A percentile compares a stretch with the other conserved stretches of the same genome.
Evolutionary conservation across 768 basidiomycete genomes (phyloP).

Genomic region (Podaxis sp.): DNA sequence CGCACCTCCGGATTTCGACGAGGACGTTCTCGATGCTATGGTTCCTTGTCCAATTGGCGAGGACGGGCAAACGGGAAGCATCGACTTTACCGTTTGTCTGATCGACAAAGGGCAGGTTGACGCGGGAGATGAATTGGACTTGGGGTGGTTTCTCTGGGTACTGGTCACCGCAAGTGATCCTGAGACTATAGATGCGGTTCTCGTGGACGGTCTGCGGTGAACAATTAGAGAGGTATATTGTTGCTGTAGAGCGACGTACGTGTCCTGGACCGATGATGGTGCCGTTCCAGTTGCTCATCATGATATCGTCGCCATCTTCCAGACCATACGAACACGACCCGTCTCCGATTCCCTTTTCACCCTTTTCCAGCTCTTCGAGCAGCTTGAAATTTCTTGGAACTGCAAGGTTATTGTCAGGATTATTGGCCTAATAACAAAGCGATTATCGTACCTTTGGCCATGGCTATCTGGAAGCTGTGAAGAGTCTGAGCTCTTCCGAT

Average conservation of each 20-base stretch:
- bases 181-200: conserved; percentile 96
- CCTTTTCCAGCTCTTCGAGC: conserved; percentile 98
- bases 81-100: conserved; percentile 78
- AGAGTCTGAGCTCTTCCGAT: background rate
- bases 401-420: conserved; percentile 26
- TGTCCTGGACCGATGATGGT: conserved; percentile 99
- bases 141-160: conserved; percentile 81
- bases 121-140: conserved; percentile 83
- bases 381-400: conserved; percentile 97
- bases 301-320: conserved; percentile 92
- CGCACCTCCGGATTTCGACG: conserved; percentile 90
- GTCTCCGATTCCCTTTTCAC: conserved; percentile 99
- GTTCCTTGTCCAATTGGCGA: conserved; percentile 72
- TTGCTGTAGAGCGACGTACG: conserved; percentile 42
- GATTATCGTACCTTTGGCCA: conserved; percentile 49
- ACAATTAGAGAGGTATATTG: background rate
- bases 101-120: conserved; percentile 92
- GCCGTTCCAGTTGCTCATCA: conserved; percentile 98
- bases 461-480: conserved; percentile 17
- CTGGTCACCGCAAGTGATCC: conserved; percentile 74
- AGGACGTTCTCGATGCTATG: conserved; percentile 85
- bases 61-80: conserved; percentile 62
- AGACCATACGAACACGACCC: conserved; percentile 97
- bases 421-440: background rate
- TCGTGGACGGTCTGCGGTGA: conserved; percentile 85